Evolutionary conservation across 2,329 filamentous ascomycete species (phyloP), one percentile per base, ranked within the genome.

Genomic region (Fusarium liriodendri): DNA sequence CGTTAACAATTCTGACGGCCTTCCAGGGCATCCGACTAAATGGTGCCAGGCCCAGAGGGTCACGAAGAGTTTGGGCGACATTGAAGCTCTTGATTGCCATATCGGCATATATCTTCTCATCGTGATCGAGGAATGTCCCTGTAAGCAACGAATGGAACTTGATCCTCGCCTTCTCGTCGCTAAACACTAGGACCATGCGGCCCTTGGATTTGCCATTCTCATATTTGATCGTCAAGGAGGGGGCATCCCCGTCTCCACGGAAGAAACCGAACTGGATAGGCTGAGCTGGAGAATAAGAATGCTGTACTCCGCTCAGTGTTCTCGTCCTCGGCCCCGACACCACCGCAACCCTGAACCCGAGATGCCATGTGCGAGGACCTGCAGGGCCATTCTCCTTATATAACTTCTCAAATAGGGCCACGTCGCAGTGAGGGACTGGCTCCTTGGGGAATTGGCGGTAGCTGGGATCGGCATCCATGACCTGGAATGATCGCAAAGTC

Each of bases 181-280:
- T 87, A 82, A 98, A 98, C 0, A 93, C 92, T 75, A 97, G 85
- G 22, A 95, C 88, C 87, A 96, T 93, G 4, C 90, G 91, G 38
- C 93, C 93, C 67, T 91, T 90, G 45, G 88, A 85, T 25, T 89
- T 87, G 10, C 88, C 88, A 75, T 92, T 92, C 55, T 91, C 90
- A 61, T 94, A 91, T 47, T 92, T 91, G 37, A 97, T 83, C 38
- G 94, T 89, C 76, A 95, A 87, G 9, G 91, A 91, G 1, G 94
- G 92, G 9, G 89, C 86, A 11, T 92, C 92, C 64, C 90, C 89
- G 35, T 96, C 94, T 20, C 90, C 90, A 10, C 92, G 90, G 72
- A 95, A 85, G 77, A 95, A 93, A 14, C 93, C 92, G 79, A 96
- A 97, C 55, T 94, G 90, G 54, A 97, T 87, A 0, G 94, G 94